Base-by-base conservation (phyloP, 2,329 filamentous ascomycete species). In the Fusarium sacchari region DNA sequence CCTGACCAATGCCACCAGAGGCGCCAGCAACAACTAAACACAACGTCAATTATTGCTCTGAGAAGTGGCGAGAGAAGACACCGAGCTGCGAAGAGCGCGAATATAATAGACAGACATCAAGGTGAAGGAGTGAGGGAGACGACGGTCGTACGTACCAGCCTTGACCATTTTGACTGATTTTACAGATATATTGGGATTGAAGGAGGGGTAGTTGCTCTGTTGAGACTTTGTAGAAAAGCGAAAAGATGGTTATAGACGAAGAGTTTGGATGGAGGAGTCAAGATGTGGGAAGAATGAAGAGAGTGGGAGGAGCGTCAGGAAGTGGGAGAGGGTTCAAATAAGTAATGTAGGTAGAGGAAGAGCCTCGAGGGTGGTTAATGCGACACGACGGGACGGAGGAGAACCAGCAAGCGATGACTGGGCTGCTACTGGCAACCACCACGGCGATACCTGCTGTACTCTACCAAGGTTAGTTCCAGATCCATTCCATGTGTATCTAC, bases 1-100 rank as follows among this genome's bases (percentile, higher is more conserved):
- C 95, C 92, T 98, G 96, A 85, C 96, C 96, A 91, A 99, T 99
- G 88, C 96, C 96, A 87, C 96, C 96, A 84, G 96, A 92, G 83
- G 96, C 96, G 86, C 96, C 96, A 86, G 96, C 95, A 88, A 99
- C 96, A 82, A 91, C 89, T 92, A 65, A 68, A 49, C 64, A 47
- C 60, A 49, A 61, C 17, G 61, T 76, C 37, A 74, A 65, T 58
- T 56, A 55, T 42, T 46, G 30, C 30, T 50, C 46, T 26, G 11
- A 32, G 22, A 32, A 58, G 42, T 43, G 36, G 43, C 40, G 14
- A 26, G 40, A 30, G 24, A 40, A 17, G 32, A 26, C 5, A 24
- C 24, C 34, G 50, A 55, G 50, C 28, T 20, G 26, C 49, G 42
- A 59, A 53, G 39, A 36, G 40, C 30, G 47, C 40, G 43, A 26